Evolutionary conservation across 139 green algal species (phyloP).

Genomic region (Spirogloea muscicola): DNA sequence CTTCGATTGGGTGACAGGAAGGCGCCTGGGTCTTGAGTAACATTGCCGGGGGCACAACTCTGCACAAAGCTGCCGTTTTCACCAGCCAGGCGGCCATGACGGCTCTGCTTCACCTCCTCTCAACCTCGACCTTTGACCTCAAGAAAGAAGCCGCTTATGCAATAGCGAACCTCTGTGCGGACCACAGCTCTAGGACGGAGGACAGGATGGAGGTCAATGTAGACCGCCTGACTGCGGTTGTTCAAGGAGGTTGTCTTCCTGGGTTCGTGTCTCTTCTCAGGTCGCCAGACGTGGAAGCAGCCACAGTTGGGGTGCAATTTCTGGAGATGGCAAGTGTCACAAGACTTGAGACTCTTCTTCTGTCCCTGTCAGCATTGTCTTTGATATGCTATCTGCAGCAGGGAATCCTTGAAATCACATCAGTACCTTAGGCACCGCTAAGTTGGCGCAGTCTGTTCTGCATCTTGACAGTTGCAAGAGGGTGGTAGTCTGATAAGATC

Average conservation of each 20-base stretch:
- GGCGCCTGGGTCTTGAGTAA: constrained; percentile 42
- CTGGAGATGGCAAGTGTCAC: constrained; percentile 33
- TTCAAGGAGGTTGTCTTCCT: constrained; percentile 15
- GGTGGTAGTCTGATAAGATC: no score
- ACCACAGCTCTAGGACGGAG: neutral
- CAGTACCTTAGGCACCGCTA: no score
- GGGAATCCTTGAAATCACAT: no score
- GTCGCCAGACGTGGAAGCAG: constrained; percentile 35
- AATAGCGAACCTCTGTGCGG: constrained; percentile 35
- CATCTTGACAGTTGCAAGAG: no score
- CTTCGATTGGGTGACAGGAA: constrained; percentile 24
- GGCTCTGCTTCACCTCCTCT: constrained; percentile 27
- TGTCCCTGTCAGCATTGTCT: no score
- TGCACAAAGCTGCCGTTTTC: constrained; percentile 39
- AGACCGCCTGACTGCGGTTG: constrained; percentile 8
- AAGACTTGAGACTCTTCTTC: no score
- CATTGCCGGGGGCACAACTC: constrained; percentile 28
- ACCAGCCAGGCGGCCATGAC: neutral
- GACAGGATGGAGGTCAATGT: constrained; percentile 10
- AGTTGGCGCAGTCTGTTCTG: no score
- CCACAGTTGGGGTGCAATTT: constrained; percentile 36
- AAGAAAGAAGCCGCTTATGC: constrained; percentile 40
- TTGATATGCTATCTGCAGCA: no score
- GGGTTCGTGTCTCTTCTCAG: constrained; percentile 35
- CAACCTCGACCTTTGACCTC: constrained; percentile 18